These are phyloP conservation scores for Puccinia triticina DNA, from an alignment of 1,284 basidiomycete genomes.

Conservation along the genomic window DNA sequence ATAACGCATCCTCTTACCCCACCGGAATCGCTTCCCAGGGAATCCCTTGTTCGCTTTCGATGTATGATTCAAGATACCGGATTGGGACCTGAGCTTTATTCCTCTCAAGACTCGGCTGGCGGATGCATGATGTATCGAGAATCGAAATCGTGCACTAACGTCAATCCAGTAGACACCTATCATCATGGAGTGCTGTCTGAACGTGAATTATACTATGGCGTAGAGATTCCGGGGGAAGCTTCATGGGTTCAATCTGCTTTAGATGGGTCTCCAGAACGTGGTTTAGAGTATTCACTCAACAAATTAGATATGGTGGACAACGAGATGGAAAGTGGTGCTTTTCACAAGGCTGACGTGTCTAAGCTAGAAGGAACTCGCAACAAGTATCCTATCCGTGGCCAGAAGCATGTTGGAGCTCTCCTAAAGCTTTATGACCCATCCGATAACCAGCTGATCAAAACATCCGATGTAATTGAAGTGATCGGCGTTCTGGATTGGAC, in stretches of 20 bases:
- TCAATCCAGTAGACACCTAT: neutral
- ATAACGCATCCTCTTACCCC: constrained; percentile 36
- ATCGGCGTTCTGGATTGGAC: constrained; percentile 48
- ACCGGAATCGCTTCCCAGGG: constrained; percentile 4
- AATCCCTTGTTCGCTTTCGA: constrained; percentile 40
- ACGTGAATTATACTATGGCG: constrained; percentile 46
- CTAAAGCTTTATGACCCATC: constrained; percentile 34
- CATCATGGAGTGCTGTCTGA: constrained; percentile 11
- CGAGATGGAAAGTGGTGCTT: neutral
- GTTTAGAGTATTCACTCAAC: constrained; percentile 23
- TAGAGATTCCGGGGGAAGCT: constrained; percentile 48
- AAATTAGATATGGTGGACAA: neutral
- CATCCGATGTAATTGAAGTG: constrained; percentile 33
- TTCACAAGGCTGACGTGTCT: constrained; percentile 25
- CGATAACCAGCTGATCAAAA: constrained; percentile 26
- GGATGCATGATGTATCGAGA: constrained; percentile 37
- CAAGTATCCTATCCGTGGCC: constrained; percentile 35
- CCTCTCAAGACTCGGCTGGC: constrained; percentile 17
- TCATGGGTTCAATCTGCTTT: constrained; percentile 31
- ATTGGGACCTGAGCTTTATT: constrained; percentile 35
- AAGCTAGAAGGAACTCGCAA: constrained; percentile 26
- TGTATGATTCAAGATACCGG: constrained; percentile 50
- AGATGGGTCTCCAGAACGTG: constrained; percentile 40
- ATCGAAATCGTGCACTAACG: neutral
- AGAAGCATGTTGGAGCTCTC: constrained; percentile 36